These are phyloP conservation scores for Sungouiella blattae DNA, from an alignment of 805 yeast genomes.

Conservation along the genomic window DNA sequence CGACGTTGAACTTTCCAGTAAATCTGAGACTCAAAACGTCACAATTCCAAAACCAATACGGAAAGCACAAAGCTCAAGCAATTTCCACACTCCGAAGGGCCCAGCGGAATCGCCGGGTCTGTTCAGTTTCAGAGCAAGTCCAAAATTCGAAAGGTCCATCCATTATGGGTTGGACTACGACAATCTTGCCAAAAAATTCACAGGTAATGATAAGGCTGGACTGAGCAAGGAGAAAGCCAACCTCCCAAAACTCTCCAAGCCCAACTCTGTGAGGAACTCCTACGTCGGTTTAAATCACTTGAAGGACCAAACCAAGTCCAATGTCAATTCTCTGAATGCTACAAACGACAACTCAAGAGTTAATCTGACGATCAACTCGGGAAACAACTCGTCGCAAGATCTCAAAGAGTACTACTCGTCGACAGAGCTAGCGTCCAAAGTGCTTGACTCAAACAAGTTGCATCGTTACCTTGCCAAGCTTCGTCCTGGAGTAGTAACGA, in stretches of 20 bases:
- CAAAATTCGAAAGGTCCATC: conserved; percentile 6
- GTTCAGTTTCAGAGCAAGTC: conserved; percentile 4
- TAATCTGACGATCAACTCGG: conserved; percentile 17
- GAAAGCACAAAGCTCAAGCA: conserved; percentile 35
- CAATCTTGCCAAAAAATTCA: conserved; percentile 4
- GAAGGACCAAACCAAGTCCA: conserved; percentile 20
- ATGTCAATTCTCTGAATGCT: too few species aligned
- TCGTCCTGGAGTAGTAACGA: not conserved
- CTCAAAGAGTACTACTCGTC: conserved; percentile 15
- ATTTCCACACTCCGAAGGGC: conserved; percentile 15
- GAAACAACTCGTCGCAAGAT: conserved; percentile 13
- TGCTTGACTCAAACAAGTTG: conserved; percentile 24
- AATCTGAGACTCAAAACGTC: not conserved
- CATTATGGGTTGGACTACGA: conserved; percentile 6
- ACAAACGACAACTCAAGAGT: too few species aligned
- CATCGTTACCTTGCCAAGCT: conserved; percentile 5
- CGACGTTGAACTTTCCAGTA: not conserved
- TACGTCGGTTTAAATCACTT: conserved; percentile 37
- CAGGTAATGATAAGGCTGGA: conserved; percentile 4
- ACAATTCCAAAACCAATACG: conserved; percentile 7
- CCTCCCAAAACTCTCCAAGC: conserved; percentile 29
- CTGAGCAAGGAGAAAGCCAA: conserved; percentile 25
- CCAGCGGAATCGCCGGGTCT: not conserved
- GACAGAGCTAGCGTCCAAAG: conserved; percentile 13
- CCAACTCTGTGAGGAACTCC: conserved; percentile 30